Evolutionary conservation across 257 asterid species (phyloP).

Genomic region (Marsdenia floribunda): DNA sequence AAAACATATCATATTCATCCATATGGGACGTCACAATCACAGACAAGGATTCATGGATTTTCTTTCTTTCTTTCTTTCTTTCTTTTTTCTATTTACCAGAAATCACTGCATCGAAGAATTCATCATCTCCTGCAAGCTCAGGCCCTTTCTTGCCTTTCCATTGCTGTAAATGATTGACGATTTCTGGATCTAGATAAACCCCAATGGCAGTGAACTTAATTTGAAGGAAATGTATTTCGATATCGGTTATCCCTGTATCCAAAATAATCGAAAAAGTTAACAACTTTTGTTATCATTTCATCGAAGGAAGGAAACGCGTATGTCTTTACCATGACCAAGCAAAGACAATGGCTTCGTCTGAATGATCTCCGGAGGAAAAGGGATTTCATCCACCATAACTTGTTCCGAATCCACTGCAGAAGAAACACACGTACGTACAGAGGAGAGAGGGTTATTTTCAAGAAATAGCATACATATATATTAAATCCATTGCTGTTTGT

Average conservation of each 20-base stretch:
- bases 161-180: conserved; percentile 45
- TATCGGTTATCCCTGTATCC: conserved; percentile 70
- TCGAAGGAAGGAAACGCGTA: neutral
- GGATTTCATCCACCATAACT: conserved; percentile 53
- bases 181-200: conserved; percentile 72
- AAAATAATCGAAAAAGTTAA: no score
- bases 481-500: neutral
- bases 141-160: conserved; percentile 66
- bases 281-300: no score
- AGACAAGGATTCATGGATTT: no score
- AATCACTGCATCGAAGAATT: conserved; percentile 63
- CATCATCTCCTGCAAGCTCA: conserved; percentile 56
- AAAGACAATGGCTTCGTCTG: conserved; percentile 36
- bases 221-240: conserved; percentile 93
- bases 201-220: conserved; percentile 95
- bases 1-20: no score
- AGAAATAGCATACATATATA: neutral
- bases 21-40: no score
- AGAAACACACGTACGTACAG: neutral
- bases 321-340: conserved; percentile 46
- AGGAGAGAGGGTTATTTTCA: neutral
- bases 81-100: conserved; percentile 38
- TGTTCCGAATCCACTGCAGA: neutral
- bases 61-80: no score
- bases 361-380: conserved; percentile 43